Conservation (phyloP, 345 rosid species). For the Citrus glauca region DNA sequence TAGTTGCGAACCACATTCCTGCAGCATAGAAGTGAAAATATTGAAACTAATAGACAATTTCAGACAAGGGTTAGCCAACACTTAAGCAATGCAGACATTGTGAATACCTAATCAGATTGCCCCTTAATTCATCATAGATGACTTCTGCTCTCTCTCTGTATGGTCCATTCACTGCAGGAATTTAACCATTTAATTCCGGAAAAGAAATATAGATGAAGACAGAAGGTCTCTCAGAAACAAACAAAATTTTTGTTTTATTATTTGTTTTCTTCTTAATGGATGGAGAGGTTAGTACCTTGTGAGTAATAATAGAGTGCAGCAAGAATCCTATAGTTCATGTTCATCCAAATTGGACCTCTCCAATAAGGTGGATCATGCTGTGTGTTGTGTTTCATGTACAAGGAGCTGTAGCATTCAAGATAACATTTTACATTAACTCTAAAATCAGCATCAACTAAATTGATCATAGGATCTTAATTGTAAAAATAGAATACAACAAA, state of each 20-base stretch:
- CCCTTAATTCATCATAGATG: constrained; percentile 60
- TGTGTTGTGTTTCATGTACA: constrained; percentile 88
- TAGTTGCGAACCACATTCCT: constrained; percentile 78
- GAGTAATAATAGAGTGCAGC: constrained; percentile 82
- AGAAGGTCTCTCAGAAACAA: background rate
- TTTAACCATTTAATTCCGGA: background rate
- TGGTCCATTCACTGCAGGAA: constrained; percentile 68
- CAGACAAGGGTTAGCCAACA: background rate
- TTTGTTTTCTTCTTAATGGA: background rate
- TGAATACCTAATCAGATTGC: constrained; percentile 65
- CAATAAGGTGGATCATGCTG: constrained; percentile 93
- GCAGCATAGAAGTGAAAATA: constrained; percentile 23
- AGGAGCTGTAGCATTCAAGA: constrained; percentile 41
- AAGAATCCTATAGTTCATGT: constrained; percentile 86
- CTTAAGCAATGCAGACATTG: background rate
- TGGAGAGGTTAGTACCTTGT: constrained; percentile 37
- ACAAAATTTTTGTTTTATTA: background rate
- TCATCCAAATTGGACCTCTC: constrained; percentile 97
- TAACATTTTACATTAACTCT: background rate
- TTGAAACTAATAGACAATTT: background rate
- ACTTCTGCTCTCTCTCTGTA: constrained; percentile 54
- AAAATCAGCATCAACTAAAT: background rate
- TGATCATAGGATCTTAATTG: background rate
- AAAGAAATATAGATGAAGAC: background rate
- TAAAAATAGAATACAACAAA: background rate